Evolutionary conservation across 1,139 yeast species (phyloP), one percentile per base, ranked within the genome.

Genomic region (Candida tetrigidarum): DNA sequence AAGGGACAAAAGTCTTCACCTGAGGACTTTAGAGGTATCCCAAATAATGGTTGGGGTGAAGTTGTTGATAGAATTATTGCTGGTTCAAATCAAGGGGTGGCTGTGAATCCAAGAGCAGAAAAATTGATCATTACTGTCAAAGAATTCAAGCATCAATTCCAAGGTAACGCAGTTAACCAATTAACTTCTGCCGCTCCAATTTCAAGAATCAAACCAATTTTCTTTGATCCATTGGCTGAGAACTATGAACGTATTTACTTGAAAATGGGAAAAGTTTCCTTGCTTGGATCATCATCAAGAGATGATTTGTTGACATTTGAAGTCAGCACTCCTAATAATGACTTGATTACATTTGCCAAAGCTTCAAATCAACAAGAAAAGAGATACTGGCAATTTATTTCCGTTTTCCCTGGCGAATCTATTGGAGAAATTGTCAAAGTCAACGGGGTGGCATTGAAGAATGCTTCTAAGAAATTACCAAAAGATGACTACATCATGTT

Each of bases 11-110:
- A 64, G 56, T 35, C 28, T 60, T 58, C 50, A 50, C 49, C 20
- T 37, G 63, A 60, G 36, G 66, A 60, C n/a, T 54, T 51, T 18
- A 43, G 50, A 18, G 65, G 58, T 25, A 46, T 53, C 12, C 57
- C 68, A 46, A 86, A 86, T 62, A 78, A 82, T 50, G 97, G 97
- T 42, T 90, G 97, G 97, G 97, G 97, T 66, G 95, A 86, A 53
- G 69, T 87, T 42, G 81, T 86, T 27, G 92, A 89, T 56, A 74
- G 96, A 58, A 86, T 90, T 52, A 84, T 90, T 52, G 64, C 81
- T 22, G 96, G 96, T 27, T 80, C 95, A 1, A 80, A 79, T 49
- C 80, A 79, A 47, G 96, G 96, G 54, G 83, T 90, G 45, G 91
- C 93, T 4, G 78, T 86, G 28, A 88, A 88, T 52, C 93, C 95